Percentiles rank a stretch among this genome's conserved stretches.
These are phyloP conservation scores for Phytophthora sp. DNA, from an alignment of 352 stramenopile species.

Conservation along the genomic window DNA sequence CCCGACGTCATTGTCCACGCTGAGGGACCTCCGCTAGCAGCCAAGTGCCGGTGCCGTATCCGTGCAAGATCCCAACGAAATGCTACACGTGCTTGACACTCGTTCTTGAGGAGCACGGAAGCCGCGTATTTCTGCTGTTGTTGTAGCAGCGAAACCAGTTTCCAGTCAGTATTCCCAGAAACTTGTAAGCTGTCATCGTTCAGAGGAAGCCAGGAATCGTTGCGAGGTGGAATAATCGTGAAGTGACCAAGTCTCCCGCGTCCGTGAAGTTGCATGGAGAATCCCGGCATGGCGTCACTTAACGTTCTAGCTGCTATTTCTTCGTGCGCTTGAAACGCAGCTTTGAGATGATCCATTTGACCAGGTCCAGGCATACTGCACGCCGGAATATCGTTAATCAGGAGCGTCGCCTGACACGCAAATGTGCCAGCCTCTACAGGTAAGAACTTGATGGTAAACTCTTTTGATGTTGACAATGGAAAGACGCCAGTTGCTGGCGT, in stretches of 20 bases:
- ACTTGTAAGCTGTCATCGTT: constrained; percentile 13
- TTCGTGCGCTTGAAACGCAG: constrained; percentile 37
- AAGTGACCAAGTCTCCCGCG: constrained; percentile 32
- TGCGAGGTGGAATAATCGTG: constrained; percentile 19
- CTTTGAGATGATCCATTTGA: constrained; percentile 46
- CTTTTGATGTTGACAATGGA: constrained; percentile 35
- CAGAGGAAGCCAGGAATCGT: constrained; percentile 21
- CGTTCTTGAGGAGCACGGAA: constrained; percentile 37
- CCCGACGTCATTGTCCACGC: not conserved
- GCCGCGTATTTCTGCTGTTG: constrained; percentile 19
- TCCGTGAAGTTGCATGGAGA: constrained; percentile 27
- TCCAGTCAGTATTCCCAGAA: constrained; percentile 9
- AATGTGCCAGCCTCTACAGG: constrained; percentile 33
- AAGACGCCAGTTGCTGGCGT: constrained; percentile 51
- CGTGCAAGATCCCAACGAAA: constrained; percentile 43
- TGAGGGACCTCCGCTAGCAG: constrained; percentile 12
- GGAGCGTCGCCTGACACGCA: constrained; percentile 45
- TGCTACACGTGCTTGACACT: constrained; percentile 34
- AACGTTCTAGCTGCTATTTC: constrained; percentile 26
- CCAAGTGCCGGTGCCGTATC: constrained; percentile 25
- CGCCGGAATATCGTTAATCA: constrained; percentile 50
- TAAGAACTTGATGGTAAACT: constrained; percentile 59
- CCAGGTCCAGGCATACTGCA: constrained; percentile 59
- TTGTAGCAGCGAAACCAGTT: constrained; percentile 19
- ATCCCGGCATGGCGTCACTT: constrained; percentile 23